Evolutionary conservation across 176 grass and related monocot species (phyloP).

Genomic region (Cenchrus americanus): DNA sequence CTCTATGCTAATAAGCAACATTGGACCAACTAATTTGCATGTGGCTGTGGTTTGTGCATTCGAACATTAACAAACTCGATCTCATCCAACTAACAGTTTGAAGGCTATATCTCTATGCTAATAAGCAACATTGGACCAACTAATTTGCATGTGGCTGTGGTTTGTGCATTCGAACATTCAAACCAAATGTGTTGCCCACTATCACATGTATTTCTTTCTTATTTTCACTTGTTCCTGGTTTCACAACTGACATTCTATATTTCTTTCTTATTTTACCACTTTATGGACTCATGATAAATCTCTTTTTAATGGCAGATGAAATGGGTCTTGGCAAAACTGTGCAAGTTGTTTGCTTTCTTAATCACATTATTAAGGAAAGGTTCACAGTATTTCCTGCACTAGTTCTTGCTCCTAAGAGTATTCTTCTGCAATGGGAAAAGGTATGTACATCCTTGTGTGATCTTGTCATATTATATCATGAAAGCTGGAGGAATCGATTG

Average conservation of each 20-base stretch:
- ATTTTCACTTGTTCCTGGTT: background rate
- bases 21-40: background rate
- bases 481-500: background rate
- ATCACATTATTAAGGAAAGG: slow-evolving; percentile 52
- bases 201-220: too few species aligned
- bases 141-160: background rate
- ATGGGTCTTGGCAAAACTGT: slow-evolving; percentile 88
- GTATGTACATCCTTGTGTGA: slow-evolving; percentile 36
- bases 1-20: background rate
- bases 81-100: background rate
- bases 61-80: background rate
- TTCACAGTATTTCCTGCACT: slow-evolving; percentile 49
- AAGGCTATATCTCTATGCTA: background rate
- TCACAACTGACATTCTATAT: background rate
- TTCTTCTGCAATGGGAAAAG: slow-evolving; percentile 82
- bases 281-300: background rate
- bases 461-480: background rate
- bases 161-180: background rate
- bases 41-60: background rate
- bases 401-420: slow-evolving; percentile 77
- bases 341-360: slow-evolving; percentile 71
- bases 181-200: too few species aligned
- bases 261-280: background rate
- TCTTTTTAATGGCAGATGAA: slow-evolving; percentile 65
- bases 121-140: background rate